Percentiles rank a stretch among this genome's conserved stretches.
These are phyloP conservation scores for Amanita jacksonii DNA, from an alignment of 768 basidiomycete genomes.

Conservation along the genomic window DNA sequence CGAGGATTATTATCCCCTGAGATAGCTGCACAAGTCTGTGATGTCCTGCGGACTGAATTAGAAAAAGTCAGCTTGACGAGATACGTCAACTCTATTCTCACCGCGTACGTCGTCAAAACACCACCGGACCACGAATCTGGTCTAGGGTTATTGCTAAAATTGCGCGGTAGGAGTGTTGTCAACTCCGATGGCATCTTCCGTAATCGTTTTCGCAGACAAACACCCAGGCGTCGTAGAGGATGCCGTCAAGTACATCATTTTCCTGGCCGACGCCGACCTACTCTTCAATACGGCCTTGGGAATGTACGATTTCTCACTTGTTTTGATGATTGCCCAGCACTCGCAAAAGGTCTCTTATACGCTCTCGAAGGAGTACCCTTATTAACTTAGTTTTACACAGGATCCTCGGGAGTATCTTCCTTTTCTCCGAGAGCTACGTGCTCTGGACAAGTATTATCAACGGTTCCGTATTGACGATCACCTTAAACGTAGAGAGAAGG, in stretches of 20 bases:
- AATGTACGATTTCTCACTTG: constrained; percentile 97
- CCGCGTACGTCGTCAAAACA: constrained; percentile 84
- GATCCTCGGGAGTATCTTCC: constrained; percentile 97
- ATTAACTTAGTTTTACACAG: too few species aligned
- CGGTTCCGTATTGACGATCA: constrained; percentile 90
- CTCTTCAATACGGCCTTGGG: constrained; percentile 93
- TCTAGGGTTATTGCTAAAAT: constrained; percentile 57
- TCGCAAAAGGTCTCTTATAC: constrained; percentile 93
- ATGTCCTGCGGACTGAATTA: constrained; percentile 62
- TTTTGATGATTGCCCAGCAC: constrained; percentile 93
- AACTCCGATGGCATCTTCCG: neutral
- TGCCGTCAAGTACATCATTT: constrained; percentile 97
- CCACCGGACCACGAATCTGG: constrained; percentile 89
- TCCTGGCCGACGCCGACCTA: constrained; percentile 86
- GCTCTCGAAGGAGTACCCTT: too few species aligned
- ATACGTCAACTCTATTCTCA: constrained; percentile 88
- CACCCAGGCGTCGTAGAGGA: constrained; percentile 82
- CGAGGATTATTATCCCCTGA: constrained; percentile 50
- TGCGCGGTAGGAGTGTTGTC: constrained; percentile 51
- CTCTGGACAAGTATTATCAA: constrained; percentile 75
- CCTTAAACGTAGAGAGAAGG: constrained; percentile 65
- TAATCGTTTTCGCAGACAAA: constrained; percentile 23
- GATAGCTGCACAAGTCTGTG: constrained; percentile 62
- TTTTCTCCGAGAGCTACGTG: constrained; percentile 84
- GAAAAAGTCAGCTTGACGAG: constrained; percentile 62